A percentile compares a stretch with the other conserved stretches of the same genome.
These are phyloP conservation scores for Aegilops sharonensis DNA, from an alignment of 176 grass and related monocot species.

Conservation along the genomic window DNA sequence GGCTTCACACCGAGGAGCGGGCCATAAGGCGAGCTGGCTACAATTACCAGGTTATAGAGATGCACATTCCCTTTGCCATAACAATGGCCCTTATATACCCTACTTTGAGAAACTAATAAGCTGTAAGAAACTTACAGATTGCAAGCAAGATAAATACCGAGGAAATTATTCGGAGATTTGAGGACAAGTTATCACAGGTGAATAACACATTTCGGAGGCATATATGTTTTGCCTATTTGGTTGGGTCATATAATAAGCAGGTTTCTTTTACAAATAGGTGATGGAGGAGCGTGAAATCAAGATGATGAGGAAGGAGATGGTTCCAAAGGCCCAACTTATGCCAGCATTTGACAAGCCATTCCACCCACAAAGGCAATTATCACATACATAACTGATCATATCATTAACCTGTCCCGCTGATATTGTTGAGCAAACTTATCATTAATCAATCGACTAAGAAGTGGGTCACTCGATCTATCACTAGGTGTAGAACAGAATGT, in stretches of 20 bases:
- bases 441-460: not conserved
- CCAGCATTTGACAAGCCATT: slow-evolving; percentile 90
- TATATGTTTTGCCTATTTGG: not conserved
- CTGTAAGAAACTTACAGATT: slow-evolving; percentile 39
- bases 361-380: slow-evolving; percentile 74
- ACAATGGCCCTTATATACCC: not conserved
- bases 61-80: not conserved
- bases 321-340: slow-evolving; percentile 95
- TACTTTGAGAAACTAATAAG: not conserved
- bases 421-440: slow-evolving; percentile 21
- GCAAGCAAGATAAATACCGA: slow-evolving; percentile 85
- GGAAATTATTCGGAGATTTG: slow-evolving; percentile 83
- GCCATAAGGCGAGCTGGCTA: slow-evolving; percentile 66
- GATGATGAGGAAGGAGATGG: slow-evolving; percentile 95
- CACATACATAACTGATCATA: slow-evolving; percentile 11
- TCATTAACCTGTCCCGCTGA: slow-evolving; percentile 6
- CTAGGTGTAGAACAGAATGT: not conserved
- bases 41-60: slow-evolving; percentile 58
- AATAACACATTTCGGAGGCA: not conserved
- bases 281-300: slow-evolving; percentile 95
- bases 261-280: slow-evolving; percentile 14
- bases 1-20: slow-evolving; percentile 86
- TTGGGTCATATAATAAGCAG: not conserved
- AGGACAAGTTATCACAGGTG: slow-evolving; percentile 72
- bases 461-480: not conserved